Evolutionary conservation across 1,284 basidiomycete genomes (phyloP).

Genomic region (Leccinum pallidistipes): DNA sequence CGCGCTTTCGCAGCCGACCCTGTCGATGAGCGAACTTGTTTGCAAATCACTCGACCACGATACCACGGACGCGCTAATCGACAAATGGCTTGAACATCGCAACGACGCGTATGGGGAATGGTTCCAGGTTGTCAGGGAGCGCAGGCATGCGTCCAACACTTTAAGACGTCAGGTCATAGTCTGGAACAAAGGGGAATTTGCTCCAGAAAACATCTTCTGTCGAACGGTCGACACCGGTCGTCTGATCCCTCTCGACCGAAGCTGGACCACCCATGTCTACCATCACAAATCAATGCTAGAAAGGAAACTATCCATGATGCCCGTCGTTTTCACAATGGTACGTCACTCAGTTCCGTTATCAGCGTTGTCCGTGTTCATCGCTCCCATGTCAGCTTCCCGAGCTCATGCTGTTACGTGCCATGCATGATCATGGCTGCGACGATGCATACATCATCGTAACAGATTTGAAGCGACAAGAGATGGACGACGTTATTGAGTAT

Average conservation of each 20-base stretch:
- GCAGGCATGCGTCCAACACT: constrained; percentile 52
- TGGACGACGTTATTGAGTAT: constrained; percentile 75
- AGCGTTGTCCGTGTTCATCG: constrained; percentile 12
- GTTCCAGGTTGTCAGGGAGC: constrained; percentile 66
- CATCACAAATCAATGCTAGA: constrained; percentile 73
- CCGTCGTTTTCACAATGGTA: constrained; percentile 77
- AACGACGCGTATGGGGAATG: constrained; percentile 73
- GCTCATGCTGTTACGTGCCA: constrained; percentile 71
- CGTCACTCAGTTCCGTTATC: constrained; percentile 17
- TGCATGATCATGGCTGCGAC: constrained; percentile 75
- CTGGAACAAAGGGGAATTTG: constrained; percentile 76
- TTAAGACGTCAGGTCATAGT: constrained; percentile 59
- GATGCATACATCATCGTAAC: constrained; percentile 75
- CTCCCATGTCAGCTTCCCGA: constrained; percentile 56
- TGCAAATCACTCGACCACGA: constrained; percentile 73
- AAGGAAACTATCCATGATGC: constrained; percentile 70
- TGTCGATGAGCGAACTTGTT: constrained; percentile 72
- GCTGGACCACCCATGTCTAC: constrained; percentile 77
- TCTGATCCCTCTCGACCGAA: constrained; percentile 71
- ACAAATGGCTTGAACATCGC: constrained; percentile 76
- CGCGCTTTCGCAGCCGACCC: constrained; percentile 59
- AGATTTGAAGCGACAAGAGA: constrained; percentile 70
- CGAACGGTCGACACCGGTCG: constrained; percentile 73
- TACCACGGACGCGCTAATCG: constrained; percentile 70
- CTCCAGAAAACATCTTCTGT: constrained; percentile 73